Evolutionary conservation across 164 flowering plant genomes (phyloP).

Genomic region (Magnolia changhungtana): DNA sequence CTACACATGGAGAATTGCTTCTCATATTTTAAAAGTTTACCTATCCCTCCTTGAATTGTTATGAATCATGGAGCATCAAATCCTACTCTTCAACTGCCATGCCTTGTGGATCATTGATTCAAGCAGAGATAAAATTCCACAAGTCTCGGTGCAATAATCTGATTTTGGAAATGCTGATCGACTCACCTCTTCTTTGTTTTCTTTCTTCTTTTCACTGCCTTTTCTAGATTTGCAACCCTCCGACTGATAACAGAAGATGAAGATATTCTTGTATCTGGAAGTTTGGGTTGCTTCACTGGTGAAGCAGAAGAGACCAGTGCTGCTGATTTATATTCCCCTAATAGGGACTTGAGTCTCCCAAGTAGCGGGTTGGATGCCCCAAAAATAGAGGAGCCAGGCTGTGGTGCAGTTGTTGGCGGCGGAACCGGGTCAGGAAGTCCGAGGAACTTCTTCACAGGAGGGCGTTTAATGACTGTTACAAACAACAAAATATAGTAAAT

Average conservation of each 20-base stretch:
- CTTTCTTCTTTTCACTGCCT: constrained; percentile 15
- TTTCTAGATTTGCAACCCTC: constrained; percentile 12
- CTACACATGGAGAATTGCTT: neutral
- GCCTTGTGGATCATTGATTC: neutral
- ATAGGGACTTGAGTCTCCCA: constrained; percentile 5
- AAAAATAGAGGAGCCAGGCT: neutral
- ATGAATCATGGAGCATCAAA: no score
- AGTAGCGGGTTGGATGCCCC: neutral
- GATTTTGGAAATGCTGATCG: neutral
- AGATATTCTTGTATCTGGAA: neutral
- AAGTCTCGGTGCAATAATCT: neutral
- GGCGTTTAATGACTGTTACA: constrained; percentile 17
- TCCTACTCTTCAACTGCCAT: neutral
- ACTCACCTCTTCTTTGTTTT: constrained; percentile 7
- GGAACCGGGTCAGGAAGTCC: constrained; percentile 12
- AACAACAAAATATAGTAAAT: neutral
- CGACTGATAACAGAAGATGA: constrained; percentile 17
- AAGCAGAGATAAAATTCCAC: neutral
- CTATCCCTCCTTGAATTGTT: neutral
- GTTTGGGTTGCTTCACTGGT: neutral
- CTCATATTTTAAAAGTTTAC: neutral
- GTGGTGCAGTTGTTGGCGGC: neutral
- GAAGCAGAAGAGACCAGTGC: constrained; percentile 4
- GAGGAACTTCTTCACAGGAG: constrained; percentile 17
- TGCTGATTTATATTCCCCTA: neutral